Evolutionary conservation across 768 basidiomycete species (phyloP).

Genomic region (Podaxis pistillaris): DNA sequence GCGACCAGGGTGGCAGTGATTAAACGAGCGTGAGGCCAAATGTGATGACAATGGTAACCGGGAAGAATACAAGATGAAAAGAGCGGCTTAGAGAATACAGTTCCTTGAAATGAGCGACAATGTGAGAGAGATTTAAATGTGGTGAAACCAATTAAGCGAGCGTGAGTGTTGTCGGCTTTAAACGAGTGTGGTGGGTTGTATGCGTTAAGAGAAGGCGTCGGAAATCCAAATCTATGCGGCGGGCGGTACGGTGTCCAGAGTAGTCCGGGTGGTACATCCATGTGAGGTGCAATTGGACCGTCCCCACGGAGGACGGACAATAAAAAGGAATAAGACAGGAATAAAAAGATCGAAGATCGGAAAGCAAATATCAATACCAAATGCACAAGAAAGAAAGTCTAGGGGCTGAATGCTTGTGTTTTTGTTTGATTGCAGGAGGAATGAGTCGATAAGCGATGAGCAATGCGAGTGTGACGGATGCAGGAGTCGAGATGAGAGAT

Average conservation of each 20-base stretch:
- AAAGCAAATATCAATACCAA: neutral
- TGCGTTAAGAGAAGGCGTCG: neutral
- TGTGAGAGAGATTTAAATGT: neutral
- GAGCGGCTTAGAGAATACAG: conserved; percentile 6
- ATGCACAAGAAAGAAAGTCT: neutral
- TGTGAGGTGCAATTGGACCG: neutral
- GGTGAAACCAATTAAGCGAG: conserved; percentile 1
- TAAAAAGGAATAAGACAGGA: conserved; percentile 12
- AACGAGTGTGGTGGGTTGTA: neutral
- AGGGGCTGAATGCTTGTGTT: neutral
- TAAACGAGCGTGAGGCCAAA: conserved; percentile 4
- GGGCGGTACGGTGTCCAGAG: neutral
- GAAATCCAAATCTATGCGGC: neutral
- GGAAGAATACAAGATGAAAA: conserved; percentile 3
- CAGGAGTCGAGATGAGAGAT: neutral
- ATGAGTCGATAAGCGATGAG: neutral
- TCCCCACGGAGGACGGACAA: conserved; percentile 2
- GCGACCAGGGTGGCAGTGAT: neutral
- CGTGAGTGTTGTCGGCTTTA: neutral
- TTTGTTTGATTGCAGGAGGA: neutral
- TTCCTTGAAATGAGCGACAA: neutral
- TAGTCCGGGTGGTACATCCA: neutral
- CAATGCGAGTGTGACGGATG: neutral
- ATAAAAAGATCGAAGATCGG: conserved; percentile 2
- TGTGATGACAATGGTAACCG: neutral